Evolutionary conservation across 495 filamentous ascomycete species (phyloP).

Genomic region (Penicillium pulvis): DNA sequence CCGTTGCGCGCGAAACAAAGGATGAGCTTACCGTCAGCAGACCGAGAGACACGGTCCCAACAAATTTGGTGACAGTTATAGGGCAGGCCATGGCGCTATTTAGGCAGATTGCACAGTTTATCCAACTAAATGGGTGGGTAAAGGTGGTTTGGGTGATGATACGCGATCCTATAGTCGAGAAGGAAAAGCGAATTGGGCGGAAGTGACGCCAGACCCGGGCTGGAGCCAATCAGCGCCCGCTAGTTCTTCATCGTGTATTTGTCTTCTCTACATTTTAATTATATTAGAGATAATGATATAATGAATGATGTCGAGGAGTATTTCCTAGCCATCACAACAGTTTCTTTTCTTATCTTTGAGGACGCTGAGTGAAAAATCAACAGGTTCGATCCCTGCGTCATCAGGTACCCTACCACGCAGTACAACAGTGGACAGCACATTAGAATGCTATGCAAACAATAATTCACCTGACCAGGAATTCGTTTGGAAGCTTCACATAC

Average conservation of each 20-base stretch:
- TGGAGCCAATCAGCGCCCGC: constrained; percentile 26
- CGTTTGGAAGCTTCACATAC: neutral
- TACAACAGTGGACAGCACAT: neutral
- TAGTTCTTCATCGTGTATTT: neutral
- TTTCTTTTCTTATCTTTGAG: neutral
- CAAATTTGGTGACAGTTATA: constrained; percentile 81
- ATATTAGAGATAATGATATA: neutral
- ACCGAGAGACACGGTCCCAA: constrained; percentile 84
- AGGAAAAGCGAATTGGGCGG: neutral
- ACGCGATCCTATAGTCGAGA: neutral
- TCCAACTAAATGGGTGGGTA: neutral
- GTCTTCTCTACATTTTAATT: neutral
- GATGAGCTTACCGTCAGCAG: constrained; percentile 71
- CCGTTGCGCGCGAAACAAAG: neutral
- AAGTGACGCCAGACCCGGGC: constrained; percentile 20
- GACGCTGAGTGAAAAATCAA: neutral
- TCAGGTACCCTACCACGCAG: neutral
- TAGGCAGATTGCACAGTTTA: neutral
- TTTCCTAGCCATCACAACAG: neutral
- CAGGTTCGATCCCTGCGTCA: neutral
- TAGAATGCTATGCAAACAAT: neutral
- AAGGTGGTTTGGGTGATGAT: neutral
- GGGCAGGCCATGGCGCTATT: constrained; percentile 61
- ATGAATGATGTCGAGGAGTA: neutral
- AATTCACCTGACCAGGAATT: neutral